Conservation (phyloP, 2,329 filamentous ascomycete species). For the Fusarium napiforme region DNA sequence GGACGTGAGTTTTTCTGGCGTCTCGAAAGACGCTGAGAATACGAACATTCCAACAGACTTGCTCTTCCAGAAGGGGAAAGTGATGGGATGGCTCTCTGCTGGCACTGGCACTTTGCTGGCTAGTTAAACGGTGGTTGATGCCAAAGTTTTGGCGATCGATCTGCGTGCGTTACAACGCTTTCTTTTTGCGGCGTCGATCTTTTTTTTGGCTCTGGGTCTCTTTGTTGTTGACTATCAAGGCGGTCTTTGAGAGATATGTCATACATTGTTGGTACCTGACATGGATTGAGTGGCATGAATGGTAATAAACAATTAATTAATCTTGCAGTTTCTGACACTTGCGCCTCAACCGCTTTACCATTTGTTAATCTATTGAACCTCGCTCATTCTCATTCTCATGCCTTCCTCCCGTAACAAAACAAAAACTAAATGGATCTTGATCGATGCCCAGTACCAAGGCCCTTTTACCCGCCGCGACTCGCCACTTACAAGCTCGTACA, state of each 20-base stretch:
- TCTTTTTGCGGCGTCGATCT: neutral
- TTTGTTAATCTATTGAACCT: neutral
- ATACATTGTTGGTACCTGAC: constrained; percentile 8
- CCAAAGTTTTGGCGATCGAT: constrained; percentile 27
- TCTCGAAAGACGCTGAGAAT: constrained; percentile 18
- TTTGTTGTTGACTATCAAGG: neutral
- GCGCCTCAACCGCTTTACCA: constrained; percentile 14
- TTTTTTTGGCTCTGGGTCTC: neutral
- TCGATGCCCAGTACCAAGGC: neutral
- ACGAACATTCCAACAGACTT: constrained; percentile 23
- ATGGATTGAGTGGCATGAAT: constrained; percentile 7
- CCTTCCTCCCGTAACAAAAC: neutral
- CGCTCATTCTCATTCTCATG: neutral
- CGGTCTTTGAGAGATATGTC: neutral
- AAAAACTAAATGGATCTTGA: constrained; percentile 10
- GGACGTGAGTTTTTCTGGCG: constrained; percentile 4
- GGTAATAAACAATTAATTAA: constrained; percentile 1
- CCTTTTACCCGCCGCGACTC: constrained; percentile 1
- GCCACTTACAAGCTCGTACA: constrained; percentile 25
- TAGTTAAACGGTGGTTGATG: neutral
- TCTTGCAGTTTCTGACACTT: constrained; percentile 22
- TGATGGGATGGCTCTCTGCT: constrained; percentile 14
- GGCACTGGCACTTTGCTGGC: constrained; percentile 2
- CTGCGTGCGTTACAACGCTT: neutral
- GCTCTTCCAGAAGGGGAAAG: constrained; percentile 32